These are phyloP conservation scores for Dendryphion nanum DNA, from an alignment of 2,329 filamentous ascomycete species.

Conservation along the genomic window DNA sequence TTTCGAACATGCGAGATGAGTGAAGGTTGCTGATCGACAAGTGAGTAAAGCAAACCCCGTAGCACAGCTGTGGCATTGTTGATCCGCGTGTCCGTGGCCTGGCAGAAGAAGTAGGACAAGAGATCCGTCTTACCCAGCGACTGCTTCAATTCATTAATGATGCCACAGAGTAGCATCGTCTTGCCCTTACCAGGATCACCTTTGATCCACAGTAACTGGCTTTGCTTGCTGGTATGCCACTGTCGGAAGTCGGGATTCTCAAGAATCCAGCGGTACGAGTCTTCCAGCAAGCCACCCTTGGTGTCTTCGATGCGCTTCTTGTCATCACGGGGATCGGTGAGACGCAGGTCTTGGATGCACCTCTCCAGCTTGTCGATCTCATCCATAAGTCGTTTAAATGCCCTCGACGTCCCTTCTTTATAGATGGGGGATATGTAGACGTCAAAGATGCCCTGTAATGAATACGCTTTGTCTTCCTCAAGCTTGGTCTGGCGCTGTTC, in stretches of 20 bases:
- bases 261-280: constrained; percentile 37
- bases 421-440: constrained; percentile 2
- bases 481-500: constrained; percentile 8
- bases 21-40: constrained; percentile 34
- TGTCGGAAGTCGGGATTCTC: constrained; percentile 21
- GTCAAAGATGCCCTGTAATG: constrained; percentile 12
- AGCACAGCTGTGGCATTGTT: constrained; percentile 44
- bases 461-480: constrained; percentile 6
- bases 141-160: constrained; percentile 25
- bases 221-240: constrained; percentile 20
- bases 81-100: constrained; percentile 37
- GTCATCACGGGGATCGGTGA: constrained; percentile 11
- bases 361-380: too few species aligned
- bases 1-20: constrained; percentile 37
- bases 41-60: constrained; percentile 44
- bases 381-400: constrained; percentile 11
- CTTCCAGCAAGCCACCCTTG: constrained; percentile 22
- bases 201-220: constrained; percentile 34
- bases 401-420: constrained; percentile 2
- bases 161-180: constrained; percentile 33
- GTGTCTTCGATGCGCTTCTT: constrained; percentile 4
- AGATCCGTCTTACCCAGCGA: constrained; percentile 1
- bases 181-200: constrained; percentile 23
- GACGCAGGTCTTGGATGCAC: constrained; percentile 7
- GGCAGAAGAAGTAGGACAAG: constrained; percentile 44